A percentile compares a stretch with the other conserved stretches of the same genome.
These are phyloP conservation scores for Trichaptum fuscoviolaceum DNA, from an alignment of 768 basidiomycete species.

Conservation along the genomic window DNA sequence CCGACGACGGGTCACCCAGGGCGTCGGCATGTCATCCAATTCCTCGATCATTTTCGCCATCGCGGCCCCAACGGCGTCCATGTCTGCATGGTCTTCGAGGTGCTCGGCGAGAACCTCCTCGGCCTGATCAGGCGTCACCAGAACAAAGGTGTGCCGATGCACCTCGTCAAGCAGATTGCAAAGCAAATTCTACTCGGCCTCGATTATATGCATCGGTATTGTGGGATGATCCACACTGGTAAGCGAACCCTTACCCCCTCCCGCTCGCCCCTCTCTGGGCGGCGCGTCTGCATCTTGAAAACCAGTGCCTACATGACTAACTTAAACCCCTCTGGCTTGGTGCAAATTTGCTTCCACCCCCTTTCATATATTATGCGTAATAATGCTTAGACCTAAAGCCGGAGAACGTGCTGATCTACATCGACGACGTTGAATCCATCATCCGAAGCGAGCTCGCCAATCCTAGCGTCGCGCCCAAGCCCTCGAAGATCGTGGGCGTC, in stretches of 20 bases:
- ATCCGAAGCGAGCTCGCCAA: constrained; percentile 75
- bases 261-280: not conserved
- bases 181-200: constrained; percentile 94
- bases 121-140: constrained; percentile 97
- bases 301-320: not conserved
- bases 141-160: constrained; percentile 95
- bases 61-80: constrained; percentile 95
- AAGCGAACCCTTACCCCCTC: constrained; percentile 14
- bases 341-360: not conserved
- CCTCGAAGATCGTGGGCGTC: constrained; percentile 80
- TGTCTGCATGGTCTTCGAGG: constrained; percentile 99
- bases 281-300: not conserved
- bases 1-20: constrained; percentile 79
- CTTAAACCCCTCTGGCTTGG: not conserved
- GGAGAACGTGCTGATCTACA: constrained; percentile 95
- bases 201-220: constrained; percentile 97
- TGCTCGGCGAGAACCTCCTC: constrained; percentile 93
- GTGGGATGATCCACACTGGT: constrained; percentile 96
- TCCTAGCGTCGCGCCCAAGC: constrained; percentile 40
- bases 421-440: constrained; percentile 93
- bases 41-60: constrained; percentile 96
- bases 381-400: constrained; percentile 77
- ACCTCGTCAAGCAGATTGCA: constrained; percentile 89
- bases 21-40: constrained; percentile 90
- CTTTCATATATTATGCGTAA: not conserved